A percentile compares a stretch with the other conserved stretches of the same genome.
Evolutionary conservation across 345 rosid genomes (phyloP).

Genomic region (Aegle marmelos): DNA sequence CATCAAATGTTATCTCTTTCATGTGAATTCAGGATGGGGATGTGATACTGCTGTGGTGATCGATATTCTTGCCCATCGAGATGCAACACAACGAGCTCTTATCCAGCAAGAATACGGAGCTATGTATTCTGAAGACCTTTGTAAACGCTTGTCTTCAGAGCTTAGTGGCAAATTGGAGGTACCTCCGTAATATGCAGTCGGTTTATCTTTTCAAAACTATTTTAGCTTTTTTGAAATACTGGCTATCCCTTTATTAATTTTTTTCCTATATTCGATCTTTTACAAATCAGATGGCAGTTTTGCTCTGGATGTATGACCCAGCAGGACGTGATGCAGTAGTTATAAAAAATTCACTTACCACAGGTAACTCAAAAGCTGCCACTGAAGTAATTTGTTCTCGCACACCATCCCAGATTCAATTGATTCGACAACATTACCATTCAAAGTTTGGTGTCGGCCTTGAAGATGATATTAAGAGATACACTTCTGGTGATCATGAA

Average conservation of each 20-base stretch:
- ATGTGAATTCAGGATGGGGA: conserved; percentile 46
- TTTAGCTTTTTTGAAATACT: background rate
- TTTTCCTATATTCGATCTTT: background rate
- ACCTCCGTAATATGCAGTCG: conserved; percentile 2
- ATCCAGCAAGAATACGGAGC: conserved; percentile 55
- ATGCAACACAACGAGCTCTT: conserved; percentile 49
- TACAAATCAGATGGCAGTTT: conserved; percentile 47
- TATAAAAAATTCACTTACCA: conserved; percentile 32
- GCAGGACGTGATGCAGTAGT: conserved; percentile 63
- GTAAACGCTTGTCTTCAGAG: conserved; percentile 52
- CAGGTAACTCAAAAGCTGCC: conserved; percentile 29
- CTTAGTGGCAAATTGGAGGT: conserved; percentile 66
- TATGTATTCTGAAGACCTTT: conserved; percentile 43
- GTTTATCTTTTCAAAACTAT: background rate
- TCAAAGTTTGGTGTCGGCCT: conserved; percentile 39
- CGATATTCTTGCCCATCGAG: conserved; percentile 64
- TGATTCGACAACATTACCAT: conserved; percentile 52
- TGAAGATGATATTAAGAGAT: conserved; percentile 45
- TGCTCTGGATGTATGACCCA: conserved; percentile 67
- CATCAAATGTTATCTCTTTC: background rate
- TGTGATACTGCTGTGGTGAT: conserved; percentile 51
- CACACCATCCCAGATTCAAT: conserved; percentile 59
- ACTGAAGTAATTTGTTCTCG: conserved; percentile 70
- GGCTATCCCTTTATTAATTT: background rate
- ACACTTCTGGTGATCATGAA: conserved; percentile 49